Conservation (phyloP, 108 stramenopile species). For the Aurantiochytrium sp. region DNA sequence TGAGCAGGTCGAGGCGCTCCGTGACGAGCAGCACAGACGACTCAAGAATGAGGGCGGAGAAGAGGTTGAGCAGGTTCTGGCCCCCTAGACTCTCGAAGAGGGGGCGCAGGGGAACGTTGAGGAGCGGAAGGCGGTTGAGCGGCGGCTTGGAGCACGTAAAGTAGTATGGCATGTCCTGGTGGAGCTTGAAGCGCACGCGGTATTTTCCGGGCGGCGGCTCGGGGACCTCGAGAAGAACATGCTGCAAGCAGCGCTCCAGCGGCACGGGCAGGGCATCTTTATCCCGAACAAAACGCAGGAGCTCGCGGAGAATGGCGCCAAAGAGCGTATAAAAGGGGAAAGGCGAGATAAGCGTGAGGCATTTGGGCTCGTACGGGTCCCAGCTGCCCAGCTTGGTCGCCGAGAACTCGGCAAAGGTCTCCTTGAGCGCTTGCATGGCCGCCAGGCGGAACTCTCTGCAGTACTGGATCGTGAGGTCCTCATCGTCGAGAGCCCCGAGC, state of each 20-base stretch:
- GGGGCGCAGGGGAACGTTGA: constrained; percentile 16
- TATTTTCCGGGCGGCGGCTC: constrained; percentile 15
- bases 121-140: constrained; percentile 10
- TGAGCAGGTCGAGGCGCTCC: neutral
- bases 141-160: constrained; percentile 9
- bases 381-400: neutral
- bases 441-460: neutral
- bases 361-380: constrained; percentile 16
- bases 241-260: neutral
- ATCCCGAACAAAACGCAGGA: neutral
- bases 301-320: neutral
- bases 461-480: neutral
- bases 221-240: constrained; percentile 6
- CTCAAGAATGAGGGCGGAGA: neutral
- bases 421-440: neutral
- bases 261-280: constrained; percentile 14
- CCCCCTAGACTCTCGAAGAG: neutral
- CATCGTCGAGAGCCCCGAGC: neutral
- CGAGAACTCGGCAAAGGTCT: neutral
- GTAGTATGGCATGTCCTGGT: neutral
- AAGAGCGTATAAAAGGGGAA: constrained; percentile 2
- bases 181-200: constrained; percentile 16
- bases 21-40: neutral
- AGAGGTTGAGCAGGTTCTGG: constrained; percentile 2
- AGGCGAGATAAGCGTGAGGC: neutral